phyloP scores from a whole-genome alignment of 768 basidiomycete genomes.

The Boletus pseudopeckii region DNA sequence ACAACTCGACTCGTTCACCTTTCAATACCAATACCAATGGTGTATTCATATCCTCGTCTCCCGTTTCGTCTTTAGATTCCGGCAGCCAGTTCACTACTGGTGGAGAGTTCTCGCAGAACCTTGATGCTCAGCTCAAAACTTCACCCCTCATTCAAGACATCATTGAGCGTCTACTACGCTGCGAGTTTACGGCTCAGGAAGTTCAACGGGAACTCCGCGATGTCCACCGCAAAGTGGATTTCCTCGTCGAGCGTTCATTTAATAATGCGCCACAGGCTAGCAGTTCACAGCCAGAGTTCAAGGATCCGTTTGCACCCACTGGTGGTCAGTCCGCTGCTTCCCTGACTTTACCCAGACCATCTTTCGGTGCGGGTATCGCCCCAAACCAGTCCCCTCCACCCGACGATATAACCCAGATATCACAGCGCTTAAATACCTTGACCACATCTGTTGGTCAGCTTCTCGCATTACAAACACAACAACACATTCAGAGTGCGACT shows the following conservation, averaged over 20 bases:
- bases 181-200: constrained; percentile 65
- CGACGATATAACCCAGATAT: constrained; percentile 74
- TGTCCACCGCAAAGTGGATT: constrained; percentile 72
- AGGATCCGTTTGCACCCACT: constrained; percentile 67
- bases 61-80: constrained; percentile 76
- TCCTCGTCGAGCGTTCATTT: constrained; percentile 68
- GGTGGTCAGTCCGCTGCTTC: constrained; percentile 32
- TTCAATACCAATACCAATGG: constrained; percentile 43
- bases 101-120: constrained; percentile 44
- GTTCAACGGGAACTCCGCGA: constrained; percentile 73
- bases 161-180: constrained; percentile 68
- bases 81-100: constrained; percentile 57
- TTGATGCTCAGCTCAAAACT: constrained; percentile 72
- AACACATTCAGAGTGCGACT: constrained; percentile 50
- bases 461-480: constrained; percentile 75
- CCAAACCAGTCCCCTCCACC: constrained; percentile 65
- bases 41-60: constrained; percentile 61
- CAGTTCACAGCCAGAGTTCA: constrained; percentile 65
- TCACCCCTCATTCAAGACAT: constrained; percentile 77
- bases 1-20: constrained; percentile 36
- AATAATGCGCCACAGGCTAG: constrained; percentile 17
- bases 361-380: constrained; percentile 62
- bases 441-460: constrained; percentile 85
- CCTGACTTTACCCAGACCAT: constrained; percentile 52
- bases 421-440: constrained; percentile 73